Evolutionary conservation across 495 filamentous ascomycete species (phyloP).

Genomic region (Pseudoneurospora amorphoporcata): DNA sequence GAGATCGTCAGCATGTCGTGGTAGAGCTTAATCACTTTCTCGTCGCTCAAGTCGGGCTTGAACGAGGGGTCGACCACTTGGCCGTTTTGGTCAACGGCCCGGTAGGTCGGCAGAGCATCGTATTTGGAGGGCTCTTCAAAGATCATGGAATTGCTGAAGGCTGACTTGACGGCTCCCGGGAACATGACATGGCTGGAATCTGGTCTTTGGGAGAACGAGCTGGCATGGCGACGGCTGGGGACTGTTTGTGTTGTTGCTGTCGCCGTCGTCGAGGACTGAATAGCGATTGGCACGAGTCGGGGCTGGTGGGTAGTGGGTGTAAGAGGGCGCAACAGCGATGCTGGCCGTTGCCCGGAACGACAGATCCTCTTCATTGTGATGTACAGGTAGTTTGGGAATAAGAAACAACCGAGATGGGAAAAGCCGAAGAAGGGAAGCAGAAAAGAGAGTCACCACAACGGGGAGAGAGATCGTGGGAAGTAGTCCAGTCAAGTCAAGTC

Average conservation of each 20-base stretch:
- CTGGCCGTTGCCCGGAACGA: not conserved
- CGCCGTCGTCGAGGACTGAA: not conserved
- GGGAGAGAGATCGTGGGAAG: not conserved
- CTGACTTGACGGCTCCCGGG: constrained; percentile 88
- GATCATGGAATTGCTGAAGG: constrained; percentile 68
- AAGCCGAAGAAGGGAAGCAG: not conserved
- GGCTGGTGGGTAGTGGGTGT: not conserved
- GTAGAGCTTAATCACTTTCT: constrained; percentile 57
- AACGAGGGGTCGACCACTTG: constrained; percentile 60
- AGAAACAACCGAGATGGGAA: not conserved
- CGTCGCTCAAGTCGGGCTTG: constrained; percentile 53
- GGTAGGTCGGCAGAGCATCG: constrained; percentile 74
- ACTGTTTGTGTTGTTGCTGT: not conserved
- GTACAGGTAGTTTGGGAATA: too few relatives aligned
- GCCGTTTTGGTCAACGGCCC: constrained; percentile 76
- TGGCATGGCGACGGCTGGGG: constrained; percentile 12
- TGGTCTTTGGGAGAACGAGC: constrained; percentile 51
- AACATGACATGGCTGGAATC: constrained; percentile 71
- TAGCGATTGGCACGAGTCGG: not conserved
- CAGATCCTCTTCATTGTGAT: constrained; percentile 15
- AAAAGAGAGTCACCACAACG: not conserved
- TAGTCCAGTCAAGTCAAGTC: not conserved
- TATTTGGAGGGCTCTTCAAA: constrained; percentile 62
- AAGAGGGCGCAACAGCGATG: not conserved
- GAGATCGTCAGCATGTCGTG: constrained; percentile 59